These are phyloP conservation scores for Arbutus unedo DNA, from an alignment of 148 eudicot species.

Conservation along the genomic window DNA sequence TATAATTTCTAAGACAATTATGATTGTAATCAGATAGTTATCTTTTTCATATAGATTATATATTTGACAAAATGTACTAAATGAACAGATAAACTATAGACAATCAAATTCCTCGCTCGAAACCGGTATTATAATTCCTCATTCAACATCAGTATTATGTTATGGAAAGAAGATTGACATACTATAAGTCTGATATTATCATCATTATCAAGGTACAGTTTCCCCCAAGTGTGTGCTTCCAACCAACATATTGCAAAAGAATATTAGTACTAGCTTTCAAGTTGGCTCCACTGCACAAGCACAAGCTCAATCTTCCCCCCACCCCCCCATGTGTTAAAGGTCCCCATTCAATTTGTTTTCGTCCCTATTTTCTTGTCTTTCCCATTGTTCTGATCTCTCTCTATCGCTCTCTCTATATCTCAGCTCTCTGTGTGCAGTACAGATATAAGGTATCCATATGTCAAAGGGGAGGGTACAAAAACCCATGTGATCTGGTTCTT, in stretches of 20 bases:
- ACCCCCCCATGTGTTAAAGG: conserved; percentile 17
- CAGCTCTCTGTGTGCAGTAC: too few species aligned
- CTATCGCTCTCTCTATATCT: background rate
- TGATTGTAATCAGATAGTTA: too few species aligned
- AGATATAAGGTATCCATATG: background rate
- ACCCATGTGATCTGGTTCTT: conserved; percentile 4
- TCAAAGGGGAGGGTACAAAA: background rate
- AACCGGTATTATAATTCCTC: background rate
- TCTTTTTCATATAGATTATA: too few species aligned
- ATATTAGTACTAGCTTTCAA: conserved; percentile 1
- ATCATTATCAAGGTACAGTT: background rate
- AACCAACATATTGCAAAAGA: conserved; percentile 15
- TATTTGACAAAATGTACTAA: too few species aligned
- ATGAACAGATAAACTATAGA: too few species aligned
- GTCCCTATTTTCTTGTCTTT: background rate
- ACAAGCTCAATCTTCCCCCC: background rate
- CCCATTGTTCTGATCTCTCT: background rate
- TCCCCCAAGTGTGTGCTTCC: conserved; percentile 8
- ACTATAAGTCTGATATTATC: background rate
- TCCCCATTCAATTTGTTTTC: conserved; percentile 15
- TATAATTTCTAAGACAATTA: too few species aligned
- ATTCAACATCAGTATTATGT: background rate
- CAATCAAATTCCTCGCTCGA: too few species aligned
- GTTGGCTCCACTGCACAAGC: conserved; percentile 11
- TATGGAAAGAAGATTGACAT: background rate